Percentiles rank a stretch among this genome's conserved stretches.
phyloP scores from a whole-genome alignment of 371 early-diverging fungal genomes.

The Umbelopsis sp. region DNA sequence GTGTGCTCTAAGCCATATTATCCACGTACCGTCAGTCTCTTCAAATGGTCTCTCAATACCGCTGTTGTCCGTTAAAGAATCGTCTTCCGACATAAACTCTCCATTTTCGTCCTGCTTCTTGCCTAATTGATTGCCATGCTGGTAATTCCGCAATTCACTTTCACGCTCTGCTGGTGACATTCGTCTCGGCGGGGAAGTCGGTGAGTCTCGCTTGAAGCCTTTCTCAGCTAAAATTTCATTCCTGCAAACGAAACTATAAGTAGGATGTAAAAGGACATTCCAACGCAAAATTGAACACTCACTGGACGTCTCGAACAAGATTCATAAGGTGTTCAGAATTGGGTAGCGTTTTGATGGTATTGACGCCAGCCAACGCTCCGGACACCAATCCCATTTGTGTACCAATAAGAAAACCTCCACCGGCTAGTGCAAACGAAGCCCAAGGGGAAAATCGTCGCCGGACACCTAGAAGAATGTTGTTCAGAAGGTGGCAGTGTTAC shows the following conservation, averaged over 20 bases:
- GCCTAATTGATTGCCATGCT: conserved; percentile 1
- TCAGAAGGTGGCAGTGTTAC: neutral
- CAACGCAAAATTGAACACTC: conserved; percentile 22
- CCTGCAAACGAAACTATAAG: conserved; percentile 13
- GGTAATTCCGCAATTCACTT: conserved; percentile 15
- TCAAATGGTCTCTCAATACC: conserved; percentile 15
- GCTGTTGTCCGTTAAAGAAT: conserved; percentile 4
- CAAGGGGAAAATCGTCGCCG: conserved; percentile 40
- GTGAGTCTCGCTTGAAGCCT: conserved; percentile 21
- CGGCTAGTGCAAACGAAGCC: conserved; percentile 36
- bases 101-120: conserved; percentile 8
- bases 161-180: neutral
- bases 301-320: conserved; percentile 48
- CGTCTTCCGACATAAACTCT: conserved; percentile 11
- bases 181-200: conserved; percentile 18
- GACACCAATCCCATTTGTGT: conserved; percentile 53
- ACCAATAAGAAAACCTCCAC: conserved; percentile 48
- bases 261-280: neutral
- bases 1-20: too few species aligned
- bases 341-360: conserved; percentile 42
- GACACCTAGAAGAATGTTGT: conserved; percentile 25
- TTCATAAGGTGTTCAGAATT: conserved; percentile 45
- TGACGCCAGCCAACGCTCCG: conserved; percentile 46
- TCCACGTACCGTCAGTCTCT: conserved; percentile 6
- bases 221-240: conserved; percentile 27